Percentiles rank a stretch among this genome's conserved stretches.
Conservation (phyloP, 768 basidiomycete species). For the Trametes sanguinea region DNA sequence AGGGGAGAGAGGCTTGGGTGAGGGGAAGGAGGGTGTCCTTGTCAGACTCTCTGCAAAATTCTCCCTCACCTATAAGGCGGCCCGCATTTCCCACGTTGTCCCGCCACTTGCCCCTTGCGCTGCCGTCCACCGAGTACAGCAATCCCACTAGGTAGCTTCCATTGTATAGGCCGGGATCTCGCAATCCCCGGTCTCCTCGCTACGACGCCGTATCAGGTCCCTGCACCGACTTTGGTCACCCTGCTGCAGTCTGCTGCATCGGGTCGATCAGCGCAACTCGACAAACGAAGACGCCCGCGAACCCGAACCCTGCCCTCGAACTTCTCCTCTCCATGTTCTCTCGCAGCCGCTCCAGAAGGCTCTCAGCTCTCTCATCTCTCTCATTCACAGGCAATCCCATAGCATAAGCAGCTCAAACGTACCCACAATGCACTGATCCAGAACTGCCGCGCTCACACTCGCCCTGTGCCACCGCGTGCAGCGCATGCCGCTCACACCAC, state of each 20-base stretch:
- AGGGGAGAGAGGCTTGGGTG: neutral
- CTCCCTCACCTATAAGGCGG: slow-evolving; percentile 10
- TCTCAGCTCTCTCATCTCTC: neutral
- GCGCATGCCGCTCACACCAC: neutral
- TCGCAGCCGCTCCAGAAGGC: neutral
- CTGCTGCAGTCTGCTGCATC: neutral
- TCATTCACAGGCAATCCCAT: neutral
- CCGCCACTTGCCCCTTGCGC: neutral
- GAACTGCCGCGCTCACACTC: neutral
- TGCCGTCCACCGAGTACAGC: too few species aligned
- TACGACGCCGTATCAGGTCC: neutral
- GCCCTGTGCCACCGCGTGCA: slow-evolving; percentile 1
- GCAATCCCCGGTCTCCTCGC: neutral
- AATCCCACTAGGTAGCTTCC: neutral
- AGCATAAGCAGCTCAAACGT: too few species aligned
- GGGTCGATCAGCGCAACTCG: neutral
- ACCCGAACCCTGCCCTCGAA: neutral
- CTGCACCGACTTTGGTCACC: neutral
- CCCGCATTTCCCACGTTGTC: slow-evolving; percentile 13
- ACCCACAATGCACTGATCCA: neutral
- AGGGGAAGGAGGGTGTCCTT: slow-evolving; percentile 20
- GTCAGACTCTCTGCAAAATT: slow-evolving; percentile 13
- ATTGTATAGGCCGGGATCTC: neutral
- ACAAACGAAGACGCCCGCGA: neutral
- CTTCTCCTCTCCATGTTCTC: neutral